A percentile compares a stretch with the other conserved stretches of the same genome.
These are phyloP conservation scores for Mitosporidium daphniae DNA, from an alignment of 371 early-diverging fungal species.

Conservation along the genomic window DNA sequence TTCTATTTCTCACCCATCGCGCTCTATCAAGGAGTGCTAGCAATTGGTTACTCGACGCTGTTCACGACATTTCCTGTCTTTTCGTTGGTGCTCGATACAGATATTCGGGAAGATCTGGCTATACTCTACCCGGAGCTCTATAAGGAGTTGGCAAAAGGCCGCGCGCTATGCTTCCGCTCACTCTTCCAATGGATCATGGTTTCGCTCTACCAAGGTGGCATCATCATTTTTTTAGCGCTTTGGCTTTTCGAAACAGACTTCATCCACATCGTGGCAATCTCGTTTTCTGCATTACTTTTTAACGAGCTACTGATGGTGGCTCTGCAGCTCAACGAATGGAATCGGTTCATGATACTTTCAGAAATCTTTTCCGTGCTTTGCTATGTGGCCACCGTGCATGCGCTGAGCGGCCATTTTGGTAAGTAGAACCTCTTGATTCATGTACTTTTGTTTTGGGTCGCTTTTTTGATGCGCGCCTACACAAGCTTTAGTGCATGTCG, in stretches of 20 bases:
- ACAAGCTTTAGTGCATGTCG: neutral
- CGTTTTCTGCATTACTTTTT: slow-evolving; percentile 72
- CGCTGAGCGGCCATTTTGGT: slow-evolving; percentile 58
- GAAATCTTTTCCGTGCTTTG: slow-evolving; percentile 34
- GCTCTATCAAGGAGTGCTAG: slow-evolving; percentile 41
- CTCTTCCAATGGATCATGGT: slow-evolving; percentile 78
- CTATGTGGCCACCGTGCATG: slow-evolving; percentile 46
- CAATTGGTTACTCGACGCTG: slow-evolving; percentile 51
- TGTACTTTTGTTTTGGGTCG: too few species aligned
- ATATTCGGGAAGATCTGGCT: slow-evolving; percentile 57
- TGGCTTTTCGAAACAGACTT: slow-evolving; percentile 74
- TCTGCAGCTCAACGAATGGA: slow-evolving; percentile 55
- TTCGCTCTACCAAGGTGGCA: slow-evolving; percentile 80
- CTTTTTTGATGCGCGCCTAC: neutral
- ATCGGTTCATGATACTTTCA: slow-evolving; percentile 32
- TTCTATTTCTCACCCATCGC: slow-evolving; percentile 92
- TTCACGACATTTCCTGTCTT: slow-evolving; percentile 93
- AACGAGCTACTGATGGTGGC: slow-evolving; percentile 96
- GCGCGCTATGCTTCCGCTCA: slow-evolving; percentile 47
- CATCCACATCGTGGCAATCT: slow-evolving; percentile 67
- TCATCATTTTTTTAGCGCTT: slow-evolving; percentile 71
- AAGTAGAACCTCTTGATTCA: too few species aligned
- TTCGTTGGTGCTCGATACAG: slow-evolving; percentile 56
- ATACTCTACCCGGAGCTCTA: slow-evolving; percentile 84
- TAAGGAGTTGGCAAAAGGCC: slow-evolving; percentile 65